Conservation (phyloP, 768 basidiomycete species). For the Mycena leptocephala region DNA sequence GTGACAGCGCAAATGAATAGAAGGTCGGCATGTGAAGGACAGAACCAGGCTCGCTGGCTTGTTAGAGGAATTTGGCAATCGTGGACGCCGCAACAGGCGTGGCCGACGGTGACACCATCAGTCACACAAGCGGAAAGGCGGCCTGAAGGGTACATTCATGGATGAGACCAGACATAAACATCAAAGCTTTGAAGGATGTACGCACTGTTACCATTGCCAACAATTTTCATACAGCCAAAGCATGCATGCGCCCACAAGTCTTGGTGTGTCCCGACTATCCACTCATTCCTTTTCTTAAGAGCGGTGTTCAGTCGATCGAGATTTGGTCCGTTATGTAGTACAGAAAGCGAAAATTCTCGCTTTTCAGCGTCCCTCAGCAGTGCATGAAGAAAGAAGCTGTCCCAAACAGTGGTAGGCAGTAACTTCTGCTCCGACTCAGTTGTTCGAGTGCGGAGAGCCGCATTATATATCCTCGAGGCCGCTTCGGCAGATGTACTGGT, state of each 20-base stretch:
- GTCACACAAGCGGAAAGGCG: conserved; percentile 35
- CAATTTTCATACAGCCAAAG: background rate
- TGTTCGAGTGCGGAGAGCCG: background rate
- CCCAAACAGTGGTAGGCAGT: background rate
- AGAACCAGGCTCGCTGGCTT: conserved; percentile 23
- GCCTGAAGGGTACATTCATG: background rate
- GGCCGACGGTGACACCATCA: conserved; percentile 45
- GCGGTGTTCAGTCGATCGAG: background rate
- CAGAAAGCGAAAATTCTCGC: background rate
- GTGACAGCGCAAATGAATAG: background rate
- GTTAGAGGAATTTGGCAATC: conserved; percentile 39
- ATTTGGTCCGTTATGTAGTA: background rate
- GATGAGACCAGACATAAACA: background rate
- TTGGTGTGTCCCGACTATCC: conserved; percentile 22
- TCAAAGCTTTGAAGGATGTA: background rate
- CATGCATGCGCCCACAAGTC: conserved; percentile 21
- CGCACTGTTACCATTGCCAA: background rate
- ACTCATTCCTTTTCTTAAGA: background rate
- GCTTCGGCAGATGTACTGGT: background rate
- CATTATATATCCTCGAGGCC: conserved; percentile 5
- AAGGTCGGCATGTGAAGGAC: conserved; percentile 20
- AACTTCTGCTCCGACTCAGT: background rate
- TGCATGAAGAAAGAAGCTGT: background rate
- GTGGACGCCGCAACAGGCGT: conserved; percentile 40
- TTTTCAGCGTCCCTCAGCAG: background rate